Base-by-base conservation (phyloP, 495 filamentous ascomycete genomes). In the Xylaria cubensis region DNA sequence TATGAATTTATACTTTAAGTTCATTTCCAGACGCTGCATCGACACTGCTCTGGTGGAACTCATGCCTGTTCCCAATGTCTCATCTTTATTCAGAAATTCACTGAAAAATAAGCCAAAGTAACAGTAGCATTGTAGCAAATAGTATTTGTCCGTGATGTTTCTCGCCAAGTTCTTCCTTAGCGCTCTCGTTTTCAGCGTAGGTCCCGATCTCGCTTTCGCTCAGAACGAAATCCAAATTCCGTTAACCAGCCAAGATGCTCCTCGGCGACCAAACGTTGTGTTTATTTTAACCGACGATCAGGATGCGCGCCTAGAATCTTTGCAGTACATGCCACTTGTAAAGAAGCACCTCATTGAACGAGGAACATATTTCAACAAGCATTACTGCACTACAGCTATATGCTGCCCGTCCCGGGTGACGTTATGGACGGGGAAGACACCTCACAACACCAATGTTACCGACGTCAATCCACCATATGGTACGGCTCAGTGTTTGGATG, bases 391-490 rank as follows among this genome's bases (percentile, higher is more conserved):
- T 0, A 88, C 86, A 13, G 82, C 89, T 0, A 78, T 89, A 15
- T 91, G 89, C 72, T 91, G 89, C 63, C 89, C 89, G 1, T 88
- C 88, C 0, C 77, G 89, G n/a, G 89, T 90, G 9, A 88, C 82
- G 53, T 75, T 91, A 10, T 89, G 86, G 88, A 92, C 89, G 5
- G 90, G 90, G 29, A 84, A 84, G 70, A 83, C 87, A 62, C 88
- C 90, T 9, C 90, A 92, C 73, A 92, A 92, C 72, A 92, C 90
- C 4, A 92, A 92, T 77, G 89, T 92, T 4, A 92, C 90, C 6
- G 88, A 91, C 71, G 87, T 92, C 8, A 83, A 73, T 7, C 88
- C 89, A 19, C 90, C 88, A 42, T 89, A 87, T 66, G 87, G 87
- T 86, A 76, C 70, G 64, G 67, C 15, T 26, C 34, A 21, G 12